phyloP scores from a whole-genome alignment of 169 alveolate genomes.

The Amoebophrya sp. region DNA sequence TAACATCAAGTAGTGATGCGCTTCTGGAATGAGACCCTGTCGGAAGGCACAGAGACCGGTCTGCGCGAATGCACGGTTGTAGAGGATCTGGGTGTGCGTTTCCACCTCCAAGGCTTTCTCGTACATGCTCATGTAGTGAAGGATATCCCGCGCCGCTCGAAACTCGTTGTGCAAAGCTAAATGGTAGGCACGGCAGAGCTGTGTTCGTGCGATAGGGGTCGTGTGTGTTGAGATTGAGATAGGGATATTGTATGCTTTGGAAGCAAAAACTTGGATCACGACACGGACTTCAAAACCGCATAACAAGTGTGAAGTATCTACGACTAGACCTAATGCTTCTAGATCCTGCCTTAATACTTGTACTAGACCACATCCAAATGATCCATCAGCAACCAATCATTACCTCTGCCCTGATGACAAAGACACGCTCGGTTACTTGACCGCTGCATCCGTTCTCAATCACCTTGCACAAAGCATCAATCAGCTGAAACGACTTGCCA shows the following conservation, averaged over 20 bases:
- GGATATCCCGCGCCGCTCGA: slow-evolving; percentile 69
- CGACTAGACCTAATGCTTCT: no score
- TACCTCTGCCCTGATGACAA: background rate
- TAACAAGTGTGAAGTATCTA: no score
- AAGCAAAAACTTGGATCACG: no score
- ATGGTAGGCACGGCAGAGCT: slow-evolving; percentile 60
- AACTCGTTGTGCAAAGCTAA: slow-evolving; percentile 73
- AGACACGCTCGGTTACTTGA: background rate
- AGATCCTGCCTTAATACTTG: no score
- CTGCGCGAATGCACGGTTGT: slow-evolving; percentile 88
- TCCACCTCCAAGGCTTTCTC: slow-evolving; percentile 76
- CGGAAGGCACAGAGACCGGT: slow-evolving; percentile 93
- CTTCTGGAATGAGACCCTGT: slow-evolving; percentile 71
- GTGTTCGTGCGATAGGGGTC: no score
- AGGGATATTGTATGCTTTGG: no score
- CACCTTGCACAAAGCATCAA: background rate
- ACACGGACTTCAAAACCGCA: no score
- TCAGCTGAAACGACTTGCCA: background rate
- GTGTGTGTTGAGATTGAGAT: no score
- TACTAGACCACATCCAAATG: no score
- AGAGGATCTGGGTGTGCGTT: slow-evolving; percentile 79
- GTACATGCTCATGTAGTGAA: slow-evolving; percentile 68
- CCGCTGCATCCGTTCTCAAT: background rate
- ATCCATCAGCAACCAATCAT: no score
- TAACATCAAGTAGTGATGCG: slow-evolving; percentile 65